Evolutionary conservation across 352 stramenopile species (phyloP), one percentile per base, ranked within the genome.

Genomic region (Globisporangium spiculum): DNA sequence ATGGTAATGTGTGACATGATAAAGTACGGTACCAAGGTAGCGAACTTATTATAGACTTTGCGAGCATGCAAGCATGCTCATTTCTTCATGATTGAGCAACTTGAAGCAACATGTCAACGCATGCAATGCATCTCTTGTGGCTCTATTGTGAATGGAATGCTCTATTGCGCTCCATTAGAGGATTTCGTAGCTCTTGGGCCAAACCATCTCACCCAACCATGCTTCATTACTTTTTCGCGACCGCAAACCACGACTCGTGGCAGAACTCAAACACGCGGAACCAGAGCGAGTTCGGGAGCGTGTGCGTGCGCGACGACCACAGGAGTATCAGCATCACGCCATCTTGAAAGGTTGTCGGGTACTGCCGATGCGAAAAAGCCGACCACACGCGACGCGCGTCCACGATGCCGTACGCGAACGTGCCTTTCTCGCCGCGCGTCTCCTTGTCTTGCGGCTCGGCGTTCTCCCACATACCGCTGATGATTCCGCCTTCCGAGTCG

Each of bases 201-300:
- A 8, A 12, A 52, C 22, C 44, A 22, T 7, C 18, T 52, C 44
- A 52, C 44, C 6, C 44, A 22, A 22, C 20, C 16, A 22, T 3
- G 22, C 18, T 22, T 10, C 9, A 20, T 22, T 7, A 5, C 46
- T 27, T 32, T 22, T 48, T 65, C 20, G 20, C 41, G 18, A 32
- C n/a, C 0, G 36, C 67, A 52, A 92, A 92, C 84, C 84, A 92
- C 5, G 69, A 72, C 52, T 86, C 78, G 41, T 67, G 68, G 62
- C 79, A 92, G 61, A 89, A 91, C 1, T 73, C 67, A 36, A 92
- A 84, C 18, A 90, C 70, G 30, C 78, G 73, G 1, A 54, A 75
- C 84, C 84, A 92, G 12, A 89, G 65, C 50, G 73, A 71, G 4
- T 72, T 75, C 0, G 81, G 84, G 2, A 92, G 73, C 36, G 63